These are phyloP conservation scores for Liriodendron chinense DNA, from an alignment of 164 flowering plant genomes.

Conservation along the genomic window DNA sequence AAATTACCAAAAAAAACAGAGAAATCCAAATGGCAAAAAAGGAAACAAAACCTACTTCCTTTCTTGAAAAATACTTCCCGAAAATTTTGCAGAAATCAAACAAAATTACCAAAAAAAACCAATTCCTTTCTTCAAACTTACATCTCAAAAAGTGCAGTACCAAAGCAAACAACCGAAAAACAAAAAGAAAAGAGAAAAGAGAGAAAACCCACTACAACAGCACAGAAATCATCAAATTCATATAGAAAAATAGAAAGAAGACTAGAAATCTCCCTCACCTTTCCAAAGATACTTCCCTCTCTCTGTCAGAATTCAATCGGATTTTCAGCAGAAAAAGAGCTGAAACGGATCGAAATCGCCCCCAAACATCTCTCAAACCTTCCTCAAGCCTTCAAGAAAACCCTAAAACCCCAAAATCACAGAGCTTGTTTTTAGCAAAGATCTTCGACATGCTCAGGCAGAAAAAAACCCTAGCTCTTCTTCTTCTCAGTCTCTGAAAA, in stretches of 20 bases:
- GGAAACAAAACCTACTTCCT: not conserved
- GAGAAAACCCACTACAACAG: not conserved
- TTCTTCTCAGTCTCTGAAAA: not conserved
- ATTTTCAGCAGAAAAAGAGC: not conserved
- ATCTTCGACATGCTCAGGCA: not conserved
- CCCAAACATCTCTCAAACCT: not conserved
- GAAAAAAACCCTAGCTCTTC: not conserved
- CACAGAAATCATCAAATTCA: not conserved
- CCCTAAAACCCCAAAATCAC: not conserved
- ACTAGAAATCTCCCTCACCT: not conserved
- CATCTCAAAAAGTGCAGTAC: not conserved
- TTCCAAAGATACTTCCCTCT: not conserved
- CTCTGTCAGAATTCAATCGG: not conserved
- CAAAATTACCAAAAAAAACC: not conserved
- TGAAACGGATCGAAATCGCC: not conserved
- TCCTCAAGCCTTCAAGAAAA: slow-evolving; percentile 1
- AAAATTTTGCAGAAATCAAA: too few relatives aligned
- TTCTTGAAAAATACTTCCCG: not conserved
- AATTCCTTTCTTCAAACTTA: not conserved
- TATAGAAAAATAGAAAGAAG: not conserved
- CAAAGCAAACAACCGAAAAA: too few relatives aligned
- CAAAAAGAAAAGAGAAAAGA: too few relatives aligned
- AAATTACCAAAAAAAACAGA: not conserved
- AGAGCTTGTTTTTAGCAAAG: not conserved
- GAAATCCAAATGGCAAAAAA: not conserved